A percentile compares a stretch with the other conserved stretches of the same genome.
phyloP scores from a whole-genome alignment of 768 basidiomycete species.

The Suillus placidus region DNA sequence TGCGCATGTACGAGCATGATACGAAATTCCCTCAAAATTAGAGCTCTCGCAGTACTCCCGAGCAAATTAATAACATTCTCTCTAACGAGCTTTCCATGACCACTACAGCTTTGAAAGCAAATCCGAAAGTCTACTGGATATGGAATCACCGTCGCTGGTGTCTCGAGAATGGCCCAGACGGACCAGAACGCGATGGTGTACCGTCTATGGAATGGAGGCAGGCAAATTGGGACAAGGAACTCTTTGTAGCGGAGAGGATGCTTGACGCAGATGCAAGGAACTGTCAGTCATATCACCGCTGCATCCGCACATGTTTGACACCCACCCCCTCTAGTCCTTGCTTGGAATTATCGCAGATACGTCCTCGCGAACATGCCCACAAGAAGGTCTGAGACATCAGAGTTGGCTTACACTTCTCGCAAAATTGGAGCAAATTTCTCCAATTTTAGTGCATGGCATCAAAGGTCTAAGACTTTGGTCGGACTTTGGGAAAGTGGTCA shows the following conservation, averaged over 20 bases:
- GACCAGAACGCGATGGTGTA: conserved; percentile 51
- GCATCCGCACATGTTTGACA: conserved; percentile 10
- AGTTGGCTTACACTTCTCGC: conserved; percentile 81
- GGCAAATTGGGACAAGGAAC: conserved; percentile 81
- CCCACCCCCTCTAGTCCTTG: conserved; percentile 64
- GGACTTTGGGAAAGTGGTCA: conserved; percentile 65
- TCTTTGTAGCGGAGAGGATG: conserved; percentile 90
- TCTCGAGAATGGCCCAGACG: conserved; percentile 80
- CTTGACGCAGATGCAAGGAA: conserved; percentile 90
- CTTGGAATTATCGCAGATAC: conserved; percentile 94
- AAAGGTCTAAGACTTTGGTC: conserved; percentile 80
- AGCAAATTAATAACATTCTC: conserved; percentile 65
- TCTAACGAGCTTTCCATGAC: conserved; percentile 80
- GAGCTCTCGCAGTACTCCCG: conserved; percentile 50
- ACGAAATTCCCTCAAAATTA: conserved; percentile 12
- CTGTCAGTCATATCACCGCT: conserved; percentile 55
- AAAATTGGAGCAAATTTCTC: conserved; percentile 96
- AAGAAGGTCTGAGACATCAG: conserved; percentile 57
- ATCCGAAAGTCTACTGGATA: conserved; percentile 98
- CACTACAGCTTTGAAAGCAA: conserved; percentile 72
- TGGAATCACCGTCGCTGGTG: conserved; percentile 99
- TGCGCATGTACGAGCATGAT: conserved; percentile 32
- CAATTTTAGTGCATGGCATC: conserved; percentile 99
- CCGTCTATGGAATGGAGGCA: conserved; percentile 71
- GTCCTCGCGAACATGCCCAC: conserved; percentile 72